Evolutionary conservation across 148 eudicot species (phyloP).

Genomic region (Camellia granthamiana): DNA sequence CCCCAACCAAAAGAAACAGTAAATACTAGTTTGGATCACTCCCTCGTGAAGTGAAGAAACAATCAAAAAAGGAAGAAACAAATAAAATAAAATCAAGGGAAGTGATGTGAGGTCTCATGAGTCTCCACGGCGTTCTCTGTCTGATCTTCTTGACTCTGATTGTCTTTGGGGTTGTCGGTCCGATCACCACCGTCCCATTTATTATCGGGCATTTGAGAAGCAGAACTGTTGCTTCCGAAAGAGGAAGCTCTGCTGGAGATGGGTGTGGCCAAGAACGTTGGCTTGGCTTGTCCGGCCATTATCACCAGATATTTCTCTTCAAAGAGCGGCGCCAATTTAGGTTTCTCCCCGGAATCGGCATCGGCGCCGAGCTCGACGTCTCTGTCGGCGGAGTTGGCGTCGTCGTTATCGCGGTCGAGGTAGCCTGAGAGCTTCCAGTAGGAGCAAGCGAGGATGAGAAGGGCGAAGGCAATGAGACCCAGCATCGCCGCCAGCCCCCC

Average conservation of each 20-base stretch:
- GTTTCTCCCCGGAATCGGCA: slow-evolving; percentile 13
- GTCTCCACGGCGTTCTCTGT: slow-evolving; percentile 8
- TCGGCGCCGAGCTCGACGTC: slow-evolving; percentile 44
- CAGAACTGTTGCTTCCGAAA: slow-evolving; percentile 29
- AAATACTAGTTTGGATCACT: background rate
- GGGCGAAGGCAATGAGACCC: slow-evolving; percentile 76
- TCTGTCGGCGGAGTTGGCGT: slow-evolving; percentile 27
- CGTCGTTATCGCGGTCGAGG: slow-evolving; percentile 18
- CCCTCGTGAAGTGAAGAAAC: background rate
- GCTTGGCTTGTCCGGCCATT: slow-evolving; percentile 66
- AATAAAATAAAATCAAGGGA: slow-evolving; percentile 11
- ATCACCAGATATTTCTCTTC: slow-evolving; percentile 51
- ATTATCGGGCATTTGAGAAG: slow-evolving; percentile 5
- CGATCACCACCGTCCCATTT: slow-evolving; percentile 12
- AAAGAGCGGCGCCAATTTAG: slow-evolving; percentile 21
- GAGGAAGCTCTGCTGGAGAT: slow-evolving; percentile 31
- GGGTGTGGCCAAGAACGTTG: slow-evolving; percentile 65
- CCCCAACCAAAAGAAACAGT: too few species aligned
- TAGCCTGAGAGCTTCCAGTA: slow-evolving; percentile 55
- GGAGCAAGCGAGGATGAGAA: slow-evolving; percentile 70
- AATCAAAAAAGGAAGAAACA: background rate
- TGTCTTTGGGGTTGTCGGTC: slow-evolving; percentile 6
- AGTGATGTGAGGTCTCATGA: slow-evolving; percentile 14
- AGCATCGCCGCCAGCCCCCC: slow-evolving; percentile 83
- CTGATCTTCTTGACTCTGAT: slow-evolving; percentile 15